phyloP scores from a whole-genome alignment of 75 land plant species.

The Cryptomeria japonica region DNA sequence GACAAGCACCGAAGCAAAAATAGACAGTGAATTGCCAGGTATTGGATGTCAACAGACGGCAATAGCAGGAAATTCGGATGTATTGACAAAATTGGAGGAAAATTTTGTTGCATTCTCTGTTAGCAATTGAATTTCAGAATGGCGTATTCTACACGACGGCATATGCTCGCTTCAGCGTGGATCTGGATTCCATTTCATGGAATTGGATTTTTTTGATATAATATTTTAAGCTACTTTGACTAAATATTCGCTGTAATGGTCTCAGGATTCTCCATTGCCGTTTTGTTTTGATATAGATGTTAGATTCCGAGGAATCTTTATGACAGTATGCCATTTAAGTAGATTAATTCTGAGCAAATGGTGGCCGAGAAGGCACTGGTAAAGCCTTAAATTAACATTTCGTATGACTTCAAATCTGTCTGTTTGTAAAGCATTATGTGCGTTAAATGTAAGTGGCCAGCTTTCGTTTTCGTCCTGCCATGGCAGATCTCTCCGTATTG shows the following conservation, averaged over 20 bases:
- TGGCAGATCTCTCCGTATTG: too few relatives aligned
- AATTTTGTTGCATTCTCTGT: neutral
- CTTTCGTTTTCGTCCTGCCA: too few relatives aligned
- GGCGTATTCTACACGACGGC: neutral
- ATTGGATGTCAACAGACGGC: neutral
- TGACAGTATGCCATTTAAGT: neutral
- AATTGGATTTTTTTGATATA: neutral
- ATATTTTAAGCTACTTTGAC: neutral
- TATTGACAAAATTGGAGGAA: neutral
- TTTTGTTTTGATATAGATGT: neutral
- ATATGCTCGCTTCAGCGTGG: neutral
- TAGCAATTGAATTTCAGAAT: neutral
- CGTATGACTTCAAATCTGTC: too few relatives aligned
- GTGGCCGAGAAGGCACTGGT: too few relatives aligned
- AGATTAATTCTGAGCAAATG: neutral
- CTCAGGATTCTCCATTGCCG: neutral
- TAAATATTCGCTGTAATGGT: neutral
- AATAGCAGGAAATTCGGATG: neutral
- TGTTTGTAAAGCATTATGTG: too few relatives aligned
- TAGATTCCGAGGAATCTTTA: neutral
- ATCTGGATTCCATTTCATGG: neutral
- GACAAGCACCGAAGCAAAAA: neutral
- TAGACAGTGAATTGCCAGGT: neutral
- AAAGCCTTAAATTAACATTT: neutral
- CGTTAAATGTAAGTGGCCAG: too few relatives aligned